phyloP scores from a whole-genome alignment of 305 asterid genomes.

The Ajuga reptans region DNA sequence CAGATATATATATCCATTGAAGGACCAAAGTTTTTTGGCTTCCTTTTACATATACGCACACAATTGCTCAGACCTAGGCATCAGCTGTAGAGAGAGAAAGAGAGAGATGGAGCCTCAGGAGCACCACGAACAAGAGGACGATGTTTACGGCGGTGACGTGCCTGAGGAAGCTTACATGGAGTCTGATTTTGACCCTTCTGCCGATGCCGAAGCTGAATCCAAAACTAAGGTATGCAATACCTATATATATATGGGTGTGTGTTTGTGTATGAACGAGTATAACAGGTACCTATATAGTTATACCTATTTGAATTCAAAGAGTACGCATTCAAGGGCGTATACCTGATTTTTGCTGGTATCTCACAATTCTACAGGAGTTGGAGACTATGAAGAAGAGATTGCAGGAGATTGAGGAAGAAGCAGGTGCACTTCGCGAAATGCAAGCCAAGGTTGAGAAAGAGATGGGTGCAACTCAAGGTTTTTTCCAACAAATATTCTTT shows the following conservation, averaged over 20 bases:
- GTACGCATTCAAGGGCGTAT: not conserved
- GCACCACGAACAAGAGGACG: slow-evolving; percentile 44
- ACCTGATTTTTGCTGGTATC: slow-evolving; percentile 4
- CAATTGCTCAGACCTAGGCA: slow-evolving; percentile 11
- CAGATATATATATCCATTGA: not conserved
- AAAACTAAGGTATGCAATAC: slow-evolving; percentile 28
- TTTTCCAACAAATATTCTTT: slow-evolving; percentile 13
- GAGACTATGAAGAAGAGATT: slow-evolving; percentile 62
- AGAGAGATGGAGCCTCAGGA: slow-evolving; percentile 32
- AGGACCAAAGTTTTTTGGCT: not conserved
- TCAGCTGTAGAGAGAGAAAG: slow-evolving; percentile 17
- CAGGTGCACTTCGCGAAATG: slow-evolving; percentile 72
- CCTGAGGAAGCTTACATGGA: slow-evolving; percentile 55
- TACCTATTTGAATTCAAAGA: not conserved
- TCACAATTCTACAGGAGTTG: slow-evolving; percentile 46
- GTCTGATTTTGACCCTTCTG: slow-evolving; percentile 41
- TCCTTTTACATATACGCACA: not conserved
- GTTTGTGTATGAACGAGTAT: not conserved
- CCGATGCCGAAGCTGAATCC: slow-evolving; percentile 39
- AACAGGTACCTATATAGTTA: not conserved
- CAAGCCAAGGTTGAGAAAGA: slow-evolving; percentile 72
- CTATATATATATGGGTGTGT: not conserved
- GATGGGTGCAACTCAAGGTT: slow-evolving; percentile 54
- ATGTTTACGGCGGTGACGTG: slow-evolving; percentile 44
- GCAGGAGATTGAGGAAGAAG: slow-evolving; percentile 78